Evolutionary conservation across 2,329 filamentous ascomycete species (phyloP), one percentile per base, ranked within the genome.

Genomic region (Monosporascus ibericus): DNA sequence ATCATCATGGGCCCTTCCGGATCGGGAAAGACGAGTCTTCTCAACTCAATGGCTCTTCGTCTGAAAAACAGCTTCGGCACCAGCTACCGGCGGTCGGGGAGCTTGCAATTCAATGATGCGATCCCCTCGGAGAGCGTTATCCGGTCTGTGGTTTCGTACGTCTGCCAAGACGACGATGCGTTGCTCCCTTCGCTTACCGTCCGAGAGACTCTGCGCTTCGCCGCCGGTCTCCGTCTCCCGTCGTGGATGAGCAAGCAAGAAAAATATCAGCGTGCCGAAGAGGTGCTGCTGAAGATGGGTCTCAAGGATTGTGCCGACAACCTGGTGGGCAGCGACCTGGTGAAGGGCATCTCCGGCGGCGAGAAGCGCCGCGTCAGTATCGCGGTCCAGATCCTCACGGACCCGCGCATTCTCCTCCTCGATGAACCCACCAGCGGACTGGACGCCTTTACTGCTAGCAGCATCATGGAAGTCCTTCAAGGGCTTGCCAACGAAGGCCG

Each of bases 1-100:
- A 78, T 90, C 24, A 88, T 92, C 57, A 90, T 91, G 87, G 88
- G 88, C 0, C 88, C 88, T 0, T 90, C 86, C 0, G 88, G 88
- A 0, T 86, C 82, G 46, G 88, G 88, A 1, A 92, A 92, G 66
- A 90, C 87, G 0, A 87, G 85, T 0, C 72, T 90, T 1, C 73
- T 91, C 11, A 90, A 89, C 62, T 78, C 84, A 1, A 87, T 92
- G 79, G 86, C 88, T 1, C 72, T 83, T 3, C 76, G 88, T 17
- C 70, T 91, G 5, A 80, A 82, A 25, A 82, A 81, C 52, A 82
- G 80, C 1, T 58, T 83, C 3, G 75, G 77, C 2, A 88, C 84
- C 0, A 77, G 75, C 51, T 91, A 91, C 61, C 74, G 71, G 5
- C 72, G 80, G 3, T 75, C 73, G 5, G 88, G 88, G 0, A 77